These are phyloP conservation scores for Penicillium sp. DNA, from an alignment of 2,329 filamentous ascomycete species.

Conservation along the genomic window DNA sequence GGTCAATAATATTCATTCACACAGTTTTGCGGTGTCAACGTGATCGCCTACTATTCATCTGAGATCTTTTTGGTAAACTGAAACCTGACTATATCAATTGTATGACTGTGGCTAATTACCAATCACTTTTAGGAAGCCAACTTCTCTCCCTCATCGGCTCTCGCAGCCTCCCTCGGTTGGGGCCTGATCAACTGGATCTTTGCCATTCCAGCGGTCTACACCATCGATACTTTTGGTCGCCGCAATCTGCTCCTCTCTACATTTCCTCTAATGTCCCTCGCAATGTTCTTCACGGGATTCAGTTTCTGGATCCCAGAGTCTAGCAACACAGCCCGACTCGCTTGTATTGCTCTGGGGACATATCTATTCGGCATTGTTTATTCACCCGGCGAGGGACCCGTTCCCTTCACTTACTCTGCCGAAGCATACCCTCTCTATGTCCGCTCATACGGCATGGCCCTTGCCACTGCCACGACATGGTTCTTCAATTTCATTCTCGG, in stretches of 20 bases:
- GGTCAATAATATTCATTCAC: not conserved
- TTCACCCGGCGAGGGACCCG: slow-evolving; percentile 56
- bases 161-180: slow-evolving; percentile 55
- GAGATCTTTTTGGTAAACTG: slow-evolving; percentile 50
- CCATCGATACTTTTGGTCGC: slow-evolving; percentile 63
- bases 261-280: slow-evolving; percentile 58
- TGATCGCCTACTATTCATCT: slow-evolving; percentile 57
- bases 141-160: slow-evolving; percentile 47
- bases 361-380: slow-evolving; percentile 44
- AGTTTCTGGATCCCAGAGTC: slow-evolving; percentile 47
- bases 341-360: slow-evolving; percentile 41
- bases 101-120: not conserved
- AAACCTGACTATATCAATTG: not conserved
- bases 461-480: slow-evolving; percentile 58
- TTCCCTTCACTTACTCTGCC: slow-evolving; percentile 62
- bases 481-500: slow-evolving; percentile 52
- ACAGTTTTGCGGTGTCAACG: slow-evolving; percentile 47
- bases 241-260: slow-evolving; percentile 58
- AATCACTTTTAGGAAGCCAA: slow-evolving; percentile 37
- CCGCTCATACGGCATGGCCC: slow-evolving; percentile 56
- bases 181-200: slow-evolving; percentile 61
- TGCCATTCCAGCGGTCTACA: slow-evolving; percentile 58
- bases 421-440: slow-evolving; percentile 62
- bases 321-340: slow-evolving; percentile 33
- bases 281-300: slow-evolving; percentile 50